phyloP scores from a whole-genome alignment of 2,329 filamentous ascomycete species.

The Colletotrichum lentis region DNA sequence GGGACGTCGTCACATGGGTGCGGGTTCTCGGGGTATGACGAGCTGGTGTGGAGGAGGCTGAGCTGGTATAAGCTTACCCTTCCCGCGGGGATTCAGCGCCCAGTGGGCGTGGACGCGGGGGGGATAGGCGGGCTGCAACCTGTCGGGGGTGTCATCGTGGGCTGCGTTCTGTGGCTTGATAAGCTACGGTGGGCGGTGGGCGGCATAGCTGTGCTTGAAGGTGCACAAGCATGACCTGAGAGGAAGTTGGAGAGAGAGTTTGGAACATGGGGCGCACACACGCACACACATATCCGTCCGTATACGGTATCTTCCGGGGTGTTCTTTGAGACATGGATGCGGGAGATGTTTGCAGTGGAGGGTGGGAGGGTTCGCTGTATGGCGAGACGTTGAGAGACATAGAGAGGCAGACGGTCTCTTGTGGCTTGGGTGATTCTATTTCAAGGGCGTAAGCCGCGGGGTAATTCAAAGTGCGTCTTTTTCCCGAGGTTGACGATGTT shows the following conservation, averaged over 20 bases:
- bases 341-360: neutral
- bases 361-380: neutral
- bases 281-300: neutral
- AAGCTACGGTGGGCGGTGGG: neutral
- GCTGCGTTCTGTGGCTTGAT: constrained; percentile 12
- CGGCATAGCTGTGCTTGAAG: neutral
- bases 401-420: no score
- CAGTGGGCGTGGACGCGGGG: no score
- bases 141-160: constrained; percentile 1
- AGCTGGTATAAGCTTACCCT: constrained; percentile 1
- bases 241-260: neutral
- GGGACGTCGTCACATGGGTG: neutral
- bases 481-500: neutral
- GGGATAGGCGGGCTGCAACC: neutral
- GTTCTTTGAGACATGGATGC: constrained; percentile 6
- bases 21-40: constrained; percentile 1
- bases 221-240: neutral
- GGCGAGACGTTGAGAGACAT: neutral
- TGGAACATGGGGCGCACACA: neutral
- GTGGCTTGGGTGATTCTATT: constrained; percentile 2
- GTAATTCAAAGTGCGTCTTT: neutral
- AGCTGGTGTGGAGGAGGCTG: constrained; percentile 25
- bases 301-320: neutral
- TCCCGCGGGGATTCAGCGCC: constrained; percentile 8
- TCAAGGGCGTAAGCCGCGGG: constrained; percentile 15